Conservation (phyloP, 1,284 basidiomycete species). For the Moesziomyces globuligerus region DNA sequence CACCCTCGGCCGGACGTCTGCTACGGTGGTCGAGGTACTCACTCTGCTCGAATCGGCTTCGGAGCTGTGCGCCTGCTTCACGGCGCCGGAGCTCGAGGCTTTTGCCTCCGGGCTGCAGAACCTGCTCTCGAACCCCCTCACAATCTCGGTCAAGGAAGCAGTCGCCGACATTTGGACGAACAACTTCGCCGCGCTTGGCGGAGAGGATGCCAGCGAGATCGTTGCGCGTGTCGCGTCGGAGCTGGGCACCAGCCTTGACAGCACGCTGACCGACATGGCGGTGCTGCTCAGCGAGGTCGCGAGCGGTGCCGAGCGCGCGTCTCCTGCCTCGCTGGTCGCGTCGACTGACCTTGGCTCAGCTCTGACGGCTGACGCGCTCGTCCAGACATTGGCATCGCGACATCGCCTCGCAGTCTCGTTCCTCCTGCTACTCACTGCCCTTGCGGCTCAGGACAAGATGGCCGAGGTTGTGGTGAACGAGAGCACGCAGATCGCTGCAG, state of each 20-base stretch:
- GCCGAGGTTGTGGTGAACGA: constrained; percentile 41
- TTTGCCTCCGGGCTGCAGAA: constrained; percentile 36
- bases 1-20: constrained; percentile 35
- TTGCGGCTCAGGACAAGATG: constrained; percentile 43
- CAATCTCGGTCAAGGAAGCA: constrained; percentile 43
- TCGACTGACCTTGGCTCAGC: constrained; percentile 42
- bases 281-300: constrained; percentile 39
- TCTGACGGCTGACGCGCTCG: constrained; percentile 32
- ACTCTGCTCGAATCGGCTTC: constrained; percentile 40
- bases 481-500: constrained; percentile 32
- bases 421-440: constrained; percentile 30
- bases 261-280: constrained; percentile 30
- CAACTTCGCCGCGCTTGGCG: constrained; percentile 31
- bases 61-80: constrained; percentile 30
- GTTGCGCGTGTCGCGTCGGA: constrained; percentile 20
- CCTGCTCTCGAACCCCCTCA: constrained; percentile 32
- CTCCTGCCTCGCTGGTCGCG: constrained; percentile 12
- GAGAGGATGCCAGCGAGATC: constrained; percentile 26
- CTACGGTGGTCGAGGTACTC: constrained; percentile 41
- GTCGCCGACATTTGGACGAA: constrained; percentile 33
- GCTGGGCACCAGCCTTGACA: constrained; percentile 43
- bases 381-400: constrained; percentile 34
- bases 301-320: constrained; percentile 3
- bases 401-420: constrained; percentile 36
- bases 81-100: constrained; percentile 33